Base-by-base conservation (phyloP, 2,329 filamentous ascomycete species). In the Metarhizium robertsii region DNA sequence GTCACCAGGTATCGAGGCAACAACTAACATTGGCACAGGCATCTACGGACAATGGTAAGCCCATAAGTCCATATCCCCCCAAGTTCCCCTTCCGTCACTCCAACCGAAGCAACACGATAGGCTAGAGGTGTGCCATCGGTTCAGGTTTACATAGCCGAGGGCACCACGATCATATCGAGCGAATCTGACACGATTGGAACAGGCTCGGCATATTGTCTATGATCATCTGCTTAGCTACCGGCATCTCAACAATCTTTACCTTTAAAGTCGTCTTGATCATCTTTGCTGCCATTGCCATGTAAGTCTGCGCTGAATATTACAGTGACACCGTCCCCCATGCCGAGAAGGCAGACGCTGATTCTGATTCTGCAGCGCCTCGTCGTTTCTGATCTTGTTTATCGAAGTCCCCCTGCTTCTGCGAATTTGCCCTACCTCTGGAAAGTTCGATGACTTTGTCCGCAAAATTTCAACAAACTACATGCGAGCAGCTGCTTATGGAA, bases 391-490 rank as follows among this genome's bases (percentile, higher is more conserved):
- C 66, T 76, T 94, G 67, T 94, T 94, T 73, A 80, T 92, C 67
- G 89, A 99, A 72, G 86, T 99, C 18, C 94, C 94, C 32, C 86
- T 97, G 57, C 88, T 99, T 56, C 86, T 99, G 59, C 89, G 94
- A 73, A 96, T 99, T 76, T 99, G 94, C 77, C 94, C 94, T 57
- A 99, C 94, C 6, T 97, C 92, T 14, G 73, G 86, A 61, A 85
- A 82, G 61, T 99, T 99, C 75, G 94, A 99, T 71, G 77, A 75
- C 62, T 86, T 91, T 69, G 92, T 99, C 72, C 91, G 92, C 73
- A 86, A 83, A 67, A 89, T 99, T 77, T 90, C 90, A 60, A 95
- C 92, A 57, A 97, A 96, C 78, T 97, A 92, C 77, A 95, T 94
- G 86, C 91, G 94, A 73, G 92, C 92, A 20, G 87, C 78, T 56